Base-by-base conservation (phyloP, 129 eudicot species). In the Flaveria robusta region DNA sequence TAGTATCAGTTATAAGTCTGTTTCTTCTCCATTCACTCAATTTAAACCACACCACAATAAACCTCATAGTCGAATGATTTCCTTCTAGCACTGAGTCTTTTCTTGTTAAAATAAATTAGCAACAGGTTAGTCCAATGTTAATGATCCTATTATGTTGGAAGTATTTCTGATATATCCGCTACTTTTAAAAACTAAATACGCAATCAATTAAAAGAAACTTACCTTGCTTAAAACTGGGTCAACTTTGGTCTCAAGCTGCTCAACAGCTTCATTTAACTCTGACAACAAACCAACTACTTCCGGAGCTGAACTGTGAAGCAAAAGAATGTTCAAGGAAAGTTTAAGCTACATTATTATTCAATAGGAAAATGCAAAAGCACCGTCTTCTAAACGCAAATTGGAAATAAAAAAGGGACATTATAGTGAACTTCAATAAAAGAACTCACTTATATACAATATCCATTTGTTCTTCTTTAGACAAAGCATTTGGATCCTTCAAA, bases 381-480 rank as follows among this genome's bases (percentile, higher is more conserved):
- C 4, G n/a, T 19, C n/a, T 34, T 39, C 26, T 27, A 60, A 58
- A 45, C 42, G 29, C 23, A 45, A 59, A 16, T 0, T 34, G 3
- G 18, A 14, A 34, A 43, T 16, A 75, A 19, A 64, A 47, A 4
- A n/a, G 4, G 3, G 62, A 62, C n/a, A 45, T 3, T 31, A 74
- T 22, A 39, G 8, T 41, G 67, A 52, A 56, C 34, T 29, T 41
- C n/a, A 43, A 80, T 7, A 50, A 45, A 67, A 56, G 7, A 59
- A 75, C 84, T 81, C 70, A 90, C 98, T 93, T 88, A 76, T 85
- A 85, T 29, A 93, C 91, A 76, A 87, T 82, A 69, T 88, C 97
- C 98, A 93, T 93, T 70, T 88, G 92, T 80, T 93, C 98, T 80
- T 93, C 97, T 82, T 68, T 85, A 46, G 98, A 83, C 70, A 93